Base-by-base conservation (phyloP, 306 rosid genomes). In the Glycine latifolia region DNA sequence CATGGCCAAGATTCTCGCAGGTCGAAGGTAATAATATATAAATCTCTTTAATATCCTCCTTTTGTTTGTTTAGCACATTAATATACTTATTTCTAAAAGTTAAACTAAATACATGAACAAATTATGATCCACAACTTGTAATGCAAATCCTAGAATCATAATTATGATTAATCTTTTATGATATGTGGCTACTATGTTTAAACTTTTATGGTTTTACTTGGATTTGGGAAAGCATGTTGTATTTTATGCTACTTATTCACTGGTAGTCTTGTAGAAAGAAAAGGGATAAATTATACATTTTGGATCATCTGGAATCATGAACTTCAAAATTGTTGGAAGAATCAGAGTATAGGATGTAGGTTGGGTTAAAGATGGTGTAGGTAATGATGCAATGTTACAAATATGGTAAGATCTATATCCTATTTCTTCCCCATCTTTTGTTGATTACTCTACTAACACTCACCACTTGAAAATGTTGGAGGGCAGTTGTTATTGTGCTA, bases 1-100 rank as follows among this genome's bases (percentile, higher is more conserved):
- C 85, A 96, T 96, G 99, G 99, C 99, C 78, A 96, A 92, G 87
- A 92, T 96, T 87, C 91, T 96, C 41, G 98, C 98, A 3, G 99
- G 98, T 71, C 91, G 92, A 88, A 96, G 99, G 99, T 96, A 74
- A 79, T 89, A 80, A 50, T 53, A 62, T 17, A 44, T 68, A 66
- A 52, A 54, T 79, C 41, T 14, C 67, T 37, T 14, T 59, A 16
- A 4, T 70, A 62, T 50, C 77, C 75, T 67, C 67, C n/a, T 49
- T 12, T 79, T 74, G 67, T 86, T 82, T 50, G 31, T 33, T 39
- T 74, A 52, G 43, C 73, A 68, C 69, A 59, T 50, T 12, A 67
- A 67, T 7, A 56, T 17, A 69, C 58, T 53, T 33, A 54, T 53
- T 76, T 52, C 20, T 62, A 49, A 63, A 81, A n/a, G 44, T 66